Evolutionary conservation across 2,329 filamentous ascomycete genomes (phyloP).

Genomic region (Podosphaera aphanis): DNA sequence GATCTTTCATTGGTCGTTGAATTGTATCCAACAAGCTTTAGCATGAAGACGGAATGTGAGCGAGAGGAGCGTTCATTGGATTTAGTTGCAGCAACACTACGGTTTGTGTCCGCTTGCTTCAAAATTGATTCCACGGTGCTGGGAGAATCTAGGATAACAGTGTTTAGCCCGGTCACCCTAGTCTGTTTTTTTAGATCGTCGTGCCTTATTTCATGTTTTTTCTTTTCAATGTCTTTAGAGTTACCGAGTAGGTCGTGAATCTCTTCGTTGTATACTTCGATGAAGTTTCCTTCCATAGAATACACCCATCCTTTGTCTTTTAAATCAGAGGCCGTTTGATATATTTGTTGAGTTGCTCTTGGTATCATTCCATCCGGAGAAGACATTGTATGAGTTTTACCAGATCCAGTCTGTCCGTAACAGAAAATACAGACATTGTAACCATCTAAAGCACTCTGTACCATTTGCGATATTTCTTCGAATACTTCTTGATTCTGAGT

Average conservation of each 20-base stretch:
- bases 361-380: constrained; percentile 85
- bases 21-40: constrained; percentile 55
- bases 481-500: constrained; percentile 73
- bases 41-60: constrained; percentile 87
- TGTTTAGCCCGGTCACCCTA: constrained; percentile 55
- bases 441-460: constrained; percentile 86
- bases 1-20: constrained; percentile 52
- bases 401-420: constrained; percentile 90
- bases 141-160: constrained; percentile 54
- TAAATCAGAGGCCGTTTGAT: constrained; percentile 60
- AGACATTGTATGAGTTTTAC: constrained; percentile 95
- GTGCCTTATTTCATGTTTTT: constrained; percentile 74
- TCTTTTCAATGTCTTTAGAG: constrained; percentile 48
- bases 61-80: constrained; percentile 87
- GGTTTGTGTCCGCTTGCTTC: constrained; percentile 57
- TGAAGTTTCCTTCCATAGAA: constrained; percentile 79
- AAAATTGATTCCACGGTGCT: constrained; percentile 62
- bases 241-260: constrained; percentile 69
- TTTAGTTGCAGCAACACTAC: constrained; percentile 88
- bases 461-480: constrained; percentile 85
- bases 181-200: constrained; percentile 66
- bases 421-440: constrained; percentile 99
- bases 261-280: constrained; percentile 97
- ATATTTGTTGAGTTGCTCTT: constrained; percentile 77
- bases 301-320: constrained; percentile 88